Percentiles rank a stretch among this genome's conserved stretches.
phyloP scores from a whole-genome alignment of 2,329 filamentous ascomycete species.

The Fusarium sp. region DNA sequence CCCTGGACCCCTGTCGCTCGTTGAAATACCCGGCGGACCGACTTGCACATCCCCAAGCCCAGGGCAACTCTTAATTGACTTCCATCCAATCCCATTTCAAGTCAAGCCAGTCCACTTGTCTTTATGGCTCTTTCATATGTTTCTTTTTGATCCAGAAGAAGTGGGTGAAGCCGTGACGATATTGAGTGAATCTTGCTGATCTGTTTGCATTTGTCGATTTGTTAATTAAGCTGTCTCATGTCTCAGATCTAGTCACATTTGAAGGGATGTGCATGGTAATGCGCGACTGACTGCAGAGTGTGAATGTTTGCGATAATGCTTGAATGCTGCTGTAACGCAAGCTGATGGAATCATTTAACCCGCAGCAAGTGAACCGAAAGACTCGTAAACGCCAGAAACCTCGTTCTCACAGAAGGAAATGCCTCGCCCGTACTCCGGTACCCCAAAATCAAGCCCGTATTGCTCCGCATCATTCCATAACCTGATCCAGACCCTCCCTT shows the following conservation, averaged over 20 bases:
- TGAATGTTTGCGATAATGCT: not conserved
- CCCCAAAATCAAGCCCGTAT: constrained; percentile 24
- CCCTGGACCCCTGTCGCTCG: constrained; percentile 37
- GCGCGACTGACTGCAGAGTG: not conserved
- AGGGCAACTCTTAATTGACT: constrained; percentile 31
- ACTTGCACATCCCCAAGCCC: constrained; percentile 15
- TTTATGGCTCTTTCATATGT: not conserved
- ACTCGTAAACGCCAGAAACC: constrained; percentile 12
- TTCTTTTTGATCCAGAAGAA: constrained; percentile 2
- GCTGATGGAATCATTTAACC: not conserved
- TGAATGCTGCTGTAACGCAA: not conserved
- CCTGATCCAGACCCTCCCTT: not conserved
- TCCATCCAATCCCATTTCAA: constrained; percentile 16
- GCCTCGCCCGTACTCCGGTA: constrained; percentile 13
- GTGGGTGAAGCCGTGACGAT: constrained; percentile 2
- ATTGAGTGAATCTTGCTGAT: constrained; percentile 4
- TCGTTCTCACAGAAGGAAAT: constrained; percentile 5
- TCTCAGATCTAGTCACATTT: constrained; percentile 20
- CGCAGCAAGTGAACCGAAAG: not conserved
- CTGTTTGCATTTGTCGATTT: not conserved
- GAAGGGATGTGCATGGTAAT: not conserved
- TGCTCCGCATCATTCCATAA: constrained; percentile 14
- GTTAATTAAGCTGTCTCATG: constrained; percentile 3
- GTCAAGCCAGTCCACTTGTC: not conserved
- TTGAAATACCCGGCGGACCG: constrained; percentile 24